These are phyloP conservation scores for Hygrophila difformis DNA, from an alignment of 257 asterid species.

Conservation along the genomic window DNA sequence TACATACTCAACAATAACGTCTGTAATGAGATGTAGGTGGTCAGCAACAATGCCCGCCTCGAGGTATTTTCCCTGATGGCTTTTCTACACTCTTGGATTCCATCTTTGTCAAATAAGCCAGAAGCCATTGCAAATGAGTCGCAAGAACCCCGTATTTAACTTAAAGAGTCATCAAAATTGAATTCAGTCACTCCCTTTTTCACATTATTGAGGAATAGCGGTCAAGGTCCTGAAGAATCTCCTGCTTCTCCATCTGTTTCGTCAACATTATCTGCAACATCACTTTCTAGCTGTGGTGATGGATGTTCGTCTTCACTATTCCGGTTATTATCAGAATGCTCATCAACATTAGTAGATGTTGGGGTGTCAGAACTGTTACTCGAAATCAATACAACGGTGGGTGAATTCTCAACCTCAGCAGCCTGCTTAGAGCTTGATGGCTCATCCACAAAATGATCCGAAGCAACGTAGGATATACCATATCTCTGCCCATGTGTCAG, in stretches of 20 bases:
- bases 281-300: constrained; percentile 18
- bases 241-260: constrained; percentile 13
- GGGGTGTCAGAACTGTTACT: constrained; percentile 20
- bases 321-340: constrained; percentile 21
- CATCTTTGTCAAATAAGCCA: neutral
- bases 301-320: constrained; percentile 18
- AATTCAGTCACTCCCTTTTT: neutral
- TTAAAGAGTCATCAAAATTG: constrained; percentile 15
- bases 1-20: too few relatives aligned
- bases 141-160: neutral
- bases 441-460: constrained; percentile 29
- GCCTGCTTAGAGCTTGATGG: constrained; percentile 30
- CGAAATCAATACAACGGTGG: constrained; percentile 26
- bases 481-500: constrained; percentile 76
- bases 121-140: neutral
- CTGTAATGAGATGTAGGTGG: too few relatives aligned
- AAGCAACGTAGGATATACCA: constrained; percentile 54
- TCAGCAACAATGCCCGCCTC: too few relatives aligned
- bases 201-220: constrained; percentile 8
- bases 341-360: constrained; percentile 21
- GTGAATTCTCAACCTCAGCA: constrained; percentile 26
- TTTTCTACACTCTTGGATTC: constrained; percentile 10
- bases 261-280: constrained; percentile 15
- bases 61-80: too few relatives aligned
- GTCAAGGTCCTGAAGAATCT: constrained; percentile 4